Conservation (phyloP, 352 stramenopile species). For the Phytophthora foliorum region DNA sequence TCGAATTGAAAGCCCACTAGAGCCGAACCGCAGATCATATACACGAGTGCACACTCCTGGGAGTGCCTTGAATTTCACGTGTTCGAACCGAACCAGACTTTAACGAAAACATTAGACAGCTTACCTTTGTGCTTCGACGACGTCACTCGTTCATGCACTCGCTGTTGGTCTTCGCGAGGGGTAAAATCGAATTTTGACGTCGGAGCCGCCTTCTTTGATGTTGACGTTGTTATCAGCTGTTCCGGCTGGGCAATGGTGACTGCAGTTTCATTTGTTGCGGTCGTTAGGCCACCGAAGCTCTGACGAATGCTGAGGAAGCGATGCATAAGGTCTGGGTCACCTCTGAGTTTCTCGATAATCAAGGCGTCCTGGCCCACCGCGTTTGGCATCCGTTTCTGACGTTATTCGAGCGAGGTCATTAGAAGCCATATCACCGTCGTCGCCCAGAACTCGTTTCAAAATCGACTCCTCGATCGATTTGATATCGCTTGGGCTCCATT, state of each 20-base stretch:
- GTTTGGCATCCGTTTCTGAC: not conserved
- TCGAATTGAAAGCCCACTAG: not conserved
- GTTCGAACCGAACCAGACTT: not conserved
- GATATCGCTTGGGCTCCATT: not conserved
- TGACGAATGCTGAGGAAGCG: no score
- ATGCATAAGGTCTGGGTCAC: no score
- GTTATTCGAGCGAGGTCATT: not conserved
- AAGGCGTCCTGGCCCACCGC: not conserved
- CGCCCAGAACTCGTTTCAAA: not conserved
- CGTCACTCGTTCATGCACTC: not conserved
- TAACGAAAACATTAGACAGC: not conserved
- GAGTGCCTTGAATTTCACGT: constrained; percentile 1
- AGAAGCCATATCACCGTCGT: not conserved
- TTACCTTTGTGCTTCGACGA: constrained; percentile 2
- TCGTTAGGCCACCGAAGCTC: no score
- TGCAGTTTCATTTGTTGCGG: no score
- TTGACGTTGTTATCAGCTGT: no score
- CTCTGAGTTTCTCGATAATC: not conserved
- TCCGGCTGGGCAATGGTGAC: no score
- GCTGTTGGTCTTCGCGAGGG: not conserved
- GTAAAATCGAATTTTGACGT: not conserved
- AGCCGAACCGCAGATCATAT: not conserved
- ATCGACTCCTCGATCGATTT: not conserved
- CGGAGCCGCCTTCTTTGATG: not conserved
- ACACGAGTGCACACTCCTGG: not conserved